These are phyloP conservation scores for Rhizoclosmatium globosum DNA, from an alignment of 192 early-diverging fungal species.

Conservation along the genomic window DNA sequence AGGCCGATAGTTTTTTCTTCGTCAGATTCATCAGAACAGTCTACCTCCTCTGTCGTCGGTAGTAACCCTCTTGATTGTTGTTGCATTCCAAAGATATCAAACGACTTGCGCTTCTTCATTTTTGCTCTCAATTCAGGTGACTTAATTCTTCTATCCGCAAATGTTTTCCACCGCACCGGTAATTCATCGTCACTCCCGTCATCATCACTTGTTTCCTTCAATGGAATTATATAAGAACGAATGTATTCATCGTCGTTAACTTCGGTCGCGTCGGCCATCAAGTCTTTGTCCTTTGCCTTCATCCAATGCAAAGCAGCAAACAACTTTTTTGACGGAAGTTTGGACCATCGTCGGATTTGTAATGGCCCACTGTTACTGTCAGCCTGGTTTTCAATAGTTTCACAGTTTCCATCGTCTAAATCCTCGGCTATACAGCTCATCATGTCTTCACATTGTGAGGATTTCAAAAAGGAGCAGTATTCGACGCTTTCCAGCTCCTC, in stretches of 20 bases:
- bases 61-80: background rate
- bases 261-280: background rate
- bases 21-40: background rate
- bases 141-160: background rate
- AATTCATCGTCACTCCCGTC: background rate
- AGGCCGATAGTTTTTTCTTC: background rate
- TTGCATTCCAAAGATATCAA: background rate
- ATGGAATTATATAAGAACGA: conserved; percentile 24
- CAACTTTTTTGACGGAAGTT: conserved; percentile 9
- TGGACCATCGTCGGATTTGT: background rate
- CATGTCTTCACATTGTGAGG: background rate
- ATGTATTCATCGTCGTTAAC: conserved; percentile 23
- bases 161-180: background rate
- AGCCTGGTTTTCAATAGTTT: background rate
- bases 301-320: conserved; percentile 9
- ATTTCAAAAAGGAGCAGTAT: background rate
- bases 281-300: background rate
- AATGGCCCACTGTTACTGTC: background rate
- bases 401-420: background rate
- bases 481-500: conserved; percentile 10
- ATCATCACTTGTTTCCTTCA: conserved; percentile 21
- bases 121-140: background rate
- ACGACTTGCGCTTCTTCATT: background rate
- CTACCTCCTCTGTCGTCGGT: background rate
- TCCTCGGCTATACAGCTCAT: background rate